Evolutionary conservation across 306 rosid genomes (phyloP).

Genomic region (Casuarina cunninghamiana): DNA sequence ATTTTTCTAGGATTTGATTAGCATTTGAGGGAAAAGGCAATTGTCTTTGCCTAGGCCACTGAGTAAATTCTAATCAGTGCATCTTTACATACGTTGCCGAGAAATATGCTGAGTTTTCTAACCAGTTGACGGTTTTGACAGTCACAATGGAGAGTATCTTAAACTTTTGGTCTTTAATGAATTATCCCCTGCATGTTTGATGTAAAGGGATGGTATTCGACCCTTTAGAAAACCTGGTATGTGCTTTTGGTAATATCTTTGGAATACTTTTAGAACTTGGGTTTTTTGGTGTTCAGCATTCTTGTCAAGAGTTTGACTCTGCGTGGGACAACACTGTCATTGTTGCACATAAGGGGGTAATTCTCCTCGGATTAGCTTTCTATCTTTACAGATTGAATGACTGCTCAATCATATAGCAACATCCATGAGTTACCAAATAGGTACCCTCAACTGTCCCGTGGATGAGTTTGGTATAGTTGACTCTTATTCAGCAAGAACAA

Average conservation of each 20-base stretch:
- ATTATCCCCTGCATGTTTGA: constrained; percentile 74
- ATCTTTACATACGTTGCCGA: constrained; percentile 90
- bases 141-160: constrained; percentile 87
- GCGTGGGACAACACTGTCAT: background rate
- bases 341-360: background rate
- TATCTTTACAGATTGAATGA: too few relatives aligned
- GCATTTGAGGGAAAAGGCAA: too few relatives aligned
- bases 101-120: constrained; percentile 94
- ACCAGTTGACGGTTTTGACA: constrained; percentile 83
- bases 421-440: too few relatives aligned
- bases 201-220: constrained; percentile 75
- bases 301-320: background rate
- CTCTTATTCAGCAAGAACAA: too few relatives aligned
- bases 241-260: constrained; percentile 10
- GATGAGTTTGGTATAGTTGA: too few relatives aligned
- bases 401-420: too few relatives aligned
- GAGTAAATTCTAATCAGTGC: constrained; percentile 92
- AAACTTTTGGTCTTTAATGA: constrained; percentile 85
- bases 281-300: background rate
- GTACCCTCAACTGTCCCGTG: too few relatives aligned
- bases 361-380: background rate
- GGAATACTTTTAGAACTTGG: background rate
- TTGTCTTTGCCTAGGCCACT: constrained; percentile 72
- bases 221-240: constrained; percentile 73
- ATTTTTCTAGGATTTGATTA: too few relatives aligned